phyloP scores from a whole-genome alignment of 371 early-diverging fungal genomes.

The Neoconidiobolus thromboides region DNA sequence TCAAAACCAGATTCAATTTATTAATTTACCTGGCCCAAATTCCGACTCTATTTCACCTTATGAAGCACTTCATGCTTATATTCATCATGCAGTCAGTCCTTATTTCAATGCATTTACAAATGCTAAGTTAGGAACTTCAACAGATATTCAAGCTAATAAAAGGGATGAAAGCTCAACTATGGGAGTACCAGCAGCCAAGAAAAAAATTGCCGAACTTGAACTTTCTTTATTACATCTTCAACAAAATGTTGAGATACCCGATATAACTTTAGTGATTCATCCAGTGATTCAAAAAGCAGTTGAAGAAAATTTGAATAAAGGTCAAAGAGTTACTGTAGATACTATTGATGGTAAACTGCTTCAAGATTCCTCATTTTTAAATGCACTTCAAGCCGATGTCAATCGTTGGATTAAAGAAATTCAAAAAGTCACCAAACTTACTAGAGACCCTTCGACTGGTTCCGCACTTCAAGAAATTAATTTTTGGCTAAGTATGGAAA shows the following conservation, averaged over 20 bases:
- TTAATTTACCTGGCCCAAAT: conserved; percentile 81
- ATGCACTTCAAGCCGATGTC: conserved; percentile 84
- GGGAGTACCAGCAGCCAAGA: conserved; percentile 86
- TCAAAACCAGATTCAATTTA: conserved; percentile 66
- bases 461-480: conserved; percentile 94
- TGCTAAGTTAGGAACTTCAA: conserved; percentile 33
- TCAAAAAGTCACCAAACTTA: conserved; percentile 90
- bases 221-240: conserved; percentile 84
- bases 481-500: conserved; percentile 96
- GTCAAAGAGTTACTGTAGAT: conserved; percentile 46
- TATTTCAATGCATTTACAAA: conserved; percentile 87
- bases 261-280: conserved; percentile 67
- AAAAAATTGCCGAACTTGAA: conserved; percentile 95
- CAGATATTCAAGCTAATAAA: conserved; percentile 22
- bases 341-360: conserved; percentile 42
- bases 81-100: conserved; percentile 90
- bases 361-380: conserved; percentile 70
- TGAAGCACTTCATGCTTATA: conserved; percentile 75
- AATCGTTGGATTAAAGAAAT: conserved; percentile 98
- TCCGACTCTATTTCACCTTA: conserved; percentile 46
- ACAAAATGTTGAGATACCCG: conserved; percentile 95
- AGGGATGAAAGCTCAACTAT: conserved; percentile 73
- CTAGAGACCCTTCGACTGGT: conserved; percentile 80
- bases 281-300: conserved; percentile 64
- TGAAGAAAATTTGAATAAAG: conserved; percentile 45